Evolutionary conservation across 306 rosid genomes (phyloP).

Genomic region (Ceratonia siliqua): DNA sequence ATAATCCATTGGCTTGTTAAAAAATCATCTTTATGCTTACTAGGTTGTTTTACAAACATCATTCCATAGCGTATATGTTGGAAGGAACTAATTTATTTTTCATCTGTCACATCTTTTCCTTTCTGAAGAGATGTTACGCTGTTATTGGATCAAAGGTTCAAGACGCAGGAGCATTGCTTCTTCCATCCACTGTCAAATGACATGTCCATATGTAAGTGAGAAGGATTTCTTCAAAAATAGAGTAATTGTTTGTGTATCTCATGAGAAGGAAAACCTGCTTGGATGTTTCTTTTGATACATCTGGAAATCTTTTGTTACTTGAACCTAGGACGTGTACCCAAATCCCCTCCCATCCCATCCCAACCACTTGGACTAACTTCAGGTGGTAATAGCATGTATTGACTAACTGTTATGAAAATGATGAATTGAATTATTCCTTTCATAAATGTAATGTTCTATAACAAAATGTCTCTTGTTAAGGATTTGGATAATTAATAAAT

Average conservation of each 20-base stretch:
- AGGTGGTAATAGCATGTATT: background rate
- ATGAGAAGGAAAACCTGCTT: background rate
- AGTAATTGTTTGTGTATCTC: background rate
- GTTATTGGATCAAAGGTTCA: slow-evolving; percentile 86
- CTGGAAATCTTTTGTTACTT: background rate
- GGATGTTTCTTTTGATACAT: background rate
- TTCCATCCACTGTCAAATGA: slow-evolving; percentile 96
- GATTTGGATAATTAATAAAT: background rate
- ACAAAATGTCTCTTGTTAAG: background rate
- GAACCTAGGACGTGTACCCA: background rate
- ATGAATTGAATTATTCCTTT: slow-evolving; percentile 5
- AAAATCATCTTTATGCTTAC: slow-evolving; percentile 14
- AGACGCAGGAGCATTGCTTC: slow-evolving; percentile 67
- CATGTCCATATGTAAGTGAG: slow-evolving; percentile 79
- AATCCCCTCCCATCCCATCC: background rate
- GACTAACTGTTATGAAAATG: background rate
- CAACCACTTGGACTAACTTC: background rate
- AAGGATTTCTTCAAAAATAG: background rate
- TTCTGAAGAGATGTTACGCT: slow-evolving; percentile 79
- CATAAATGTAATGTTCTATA: background rate
- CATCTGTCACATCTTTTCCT: slow-evolving; percentile 23
- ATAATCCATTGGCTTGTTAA: slow-evolving; percentile 15
- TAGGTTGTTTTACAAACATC: slow-evolving; percentile 15
- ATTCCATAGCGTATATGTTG: too few species aligned
- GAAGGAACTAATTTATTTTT: slow-evolving; percentile 25